Base-by-base conservation (phyloP, 2,329 filamentous ascomycete genomes). In the Lachnellula cervina region DNA sequence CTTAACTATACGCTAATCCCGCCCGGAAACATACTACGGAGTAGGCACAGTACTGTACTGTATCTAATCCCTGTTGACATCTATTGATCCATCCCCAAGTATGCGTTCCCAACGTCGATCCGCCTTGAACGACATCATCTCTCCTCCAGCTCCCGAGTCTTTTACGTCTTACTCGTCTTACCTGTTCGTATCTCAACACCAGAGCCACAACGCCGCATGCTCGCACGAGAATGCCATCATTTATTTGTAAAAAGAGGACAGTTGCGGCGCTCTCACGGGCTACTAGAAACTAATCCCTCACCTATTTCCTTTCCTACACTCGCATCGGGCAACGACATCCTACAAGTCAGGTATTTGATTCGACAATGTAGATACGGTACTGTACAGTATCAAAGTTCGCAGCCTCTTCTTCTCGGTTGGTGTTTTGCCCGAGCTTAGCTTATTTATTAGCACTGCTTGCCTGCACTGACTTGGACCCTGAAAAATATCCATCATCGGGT, bases 51-150 rank as follows among this genome's bases (percentile, higher is more conserved):
- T n/a, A n/a, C n/a, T n/a, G n/a, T n/a, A 43, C 37, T 11, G n/a
- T 25, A 40, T 48, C 45, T 16, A 42, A 16, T 47, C 28, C 51
- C 43, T 46, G 38, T 58, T 55, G 19, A 44, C 17, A 19, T 44
- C 19, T 14, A 19, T 44, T 25, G 11, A 23, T 13, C 19, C 5
- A 23, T 21, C 42, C 23, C 14, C 7, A 17, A 14, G 17, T 42
- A 53, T 45, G 44, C 7, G 38, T 34, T 51, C 19, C 28, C 13
- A 9, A 40, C 48, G 59, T 40, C 48, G 54, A 62, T 62, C 58
- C 47, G 42, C 47, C 54, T 57, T 38, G 49, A 43, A 55, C 57
- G 58, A 60, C 58, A 62, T 62, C 60, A 60, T 60, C 13, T 49
- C 52, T 28, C 40, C 16, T 32, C 44, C 23, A 21, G 40, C 35